phyloP scores from a whole-genome alignment of 768 basidiomycete species.

The Rhodotorula kratochvilovae region DNA sequence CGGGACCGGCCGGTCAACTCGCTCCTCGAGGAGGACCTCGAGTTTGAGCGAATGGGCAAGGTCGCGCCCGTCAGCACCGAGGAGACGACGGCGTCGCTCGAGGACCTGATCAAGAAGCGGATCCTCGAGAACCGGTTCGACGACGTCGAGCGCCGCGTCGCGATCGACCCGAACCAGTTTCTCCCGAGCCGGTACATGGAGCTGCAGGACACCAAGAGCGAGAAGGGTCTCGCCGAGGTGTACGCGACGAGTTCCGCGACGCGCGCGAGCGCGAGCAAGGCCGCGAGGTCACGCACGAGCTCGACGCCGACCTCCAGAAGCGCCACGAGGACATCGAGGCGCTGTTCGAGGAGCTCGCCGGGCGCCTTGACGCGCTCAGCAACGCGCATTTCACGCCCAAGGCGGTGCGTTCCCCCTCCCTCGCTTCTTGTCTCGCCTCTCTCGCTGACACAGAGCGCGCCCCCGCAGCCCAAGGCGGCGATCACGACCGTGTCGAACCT shows the following conservation, averaged over 20 bases:
- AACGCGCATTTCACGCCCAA: conserved; percentile 96
- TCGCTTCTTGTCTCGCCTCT: neutral
- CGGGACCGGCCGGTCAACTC: conserved; percentile 82
- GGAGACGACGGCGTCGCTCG: conserved; percentile 70
- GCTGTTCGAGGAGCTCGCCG: conserved; percentile 77
- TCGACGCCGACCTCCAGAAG: conserved; percentile 79
- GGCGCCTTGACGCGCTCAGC: conserved; percentile 85
- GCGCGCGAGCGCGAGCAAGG: conserved; percentile 52
- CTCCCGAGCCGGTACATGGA: conserved; percentile 84
- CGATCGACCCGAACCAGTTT: conserved; percentile 78
- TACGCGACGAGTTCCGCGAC: conserved; percentile 82
- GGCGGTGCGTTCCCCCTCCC: conserved; percentile 58
- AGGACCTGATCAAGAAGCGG: conserved; percentile 83
- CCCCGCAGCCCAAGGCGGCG: conserved; percentile 70
- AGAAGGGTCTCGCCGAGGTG: conserved; percentile 85
- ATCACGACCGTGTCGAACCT: conserved; percentile 81
- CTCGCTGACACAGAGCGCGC: neutral
- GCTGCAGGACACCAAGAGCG: conserved; percentile 79
- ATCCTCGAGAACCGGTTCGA: conserved; percentile 80
- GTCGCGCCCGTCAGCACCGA: conserved; percentile 84
- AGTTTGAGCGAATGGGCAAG: conserved; percentile 86
- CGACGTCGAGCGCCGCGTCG: conserved; percentile 79
- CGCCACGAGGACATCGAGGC: conserved; percentile 82
- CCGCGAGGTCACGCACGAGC: conserved; percentile 59
- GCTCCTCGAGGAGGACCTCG: conserved; percentile 85